A percentile compares a stretch with the other conserved stretches of the same genome.
Conservation (phyloP, 1,284 basidiomycete genomes). For the Volvariella volvacea region DNA sequence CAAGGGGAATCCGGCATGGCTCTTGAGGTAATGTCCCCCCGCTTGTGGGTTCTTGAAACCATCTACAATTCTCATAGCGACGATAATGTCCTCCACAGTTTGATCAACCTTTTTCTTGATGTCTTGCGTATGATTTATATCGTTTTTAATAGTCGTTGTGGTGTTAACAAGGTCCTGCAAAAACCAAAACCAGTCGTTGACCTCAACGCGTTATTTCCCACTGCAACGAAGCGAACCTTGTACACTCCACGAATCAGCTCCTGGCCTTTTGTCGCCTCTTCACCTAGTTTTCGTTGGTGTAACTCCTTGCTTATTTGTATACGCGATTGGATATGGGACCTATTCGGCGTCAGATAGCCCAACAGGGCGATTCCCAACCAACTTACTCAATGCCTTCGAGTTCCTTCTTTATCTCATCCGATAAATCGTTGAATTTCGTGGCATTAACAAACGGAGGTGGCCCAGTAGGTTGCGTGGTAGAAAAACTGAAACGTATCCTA, state of each 20-base stretch:
- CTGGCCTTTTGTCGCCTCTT: conserved; percentile 67
- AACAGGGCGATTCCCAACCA: not conserved
- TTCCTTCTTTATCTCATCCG: conserved; percentile 57
- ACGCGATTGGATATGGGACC: conserved; percentile 68
- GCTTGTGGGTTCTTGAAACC: conserved; percentile 69
- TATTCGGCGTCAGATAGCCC: conserved; percentile 20
- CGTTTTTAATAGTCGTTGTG: conserved; percentile 58
- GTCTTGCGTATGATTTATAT: conserved; percentile 59
- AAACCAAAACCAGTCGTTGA: too few relatives aligned
- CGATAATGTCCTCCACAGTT: conserved; percentile 70
- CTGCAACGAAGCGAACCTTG: conserved; percentile 37
- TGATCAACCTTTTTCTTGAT: conserved; percentile 68
- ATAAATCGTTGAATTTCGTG: conserved; percentile 80
- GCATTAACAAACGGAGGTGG: conserved; percentile 56
- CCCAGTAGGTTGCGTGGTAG: conserved; percentile 16
- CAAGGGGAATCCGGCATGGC: conserved; percentile 73
- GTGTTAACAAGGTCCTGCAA: conserved; percentile 63
- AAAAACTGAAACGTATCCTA: too few relatives aligned
- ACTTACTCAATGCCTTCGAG: conserved; percentile 72
- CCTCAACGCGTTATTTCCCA: not conserved
- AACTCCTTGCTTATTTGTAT: conserved; percentile 74
- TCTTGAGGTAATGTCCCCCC: conserved; percentile 60
- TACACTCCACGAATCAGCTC: conserved; percentile 59
- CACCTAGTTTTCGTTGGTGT: conserved; percentile 67
- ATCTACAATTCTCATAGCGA: conserved; percentile 66